Conservation (phyloP, 345 rosid genomes). For the Lepidium didymum region DNA sequence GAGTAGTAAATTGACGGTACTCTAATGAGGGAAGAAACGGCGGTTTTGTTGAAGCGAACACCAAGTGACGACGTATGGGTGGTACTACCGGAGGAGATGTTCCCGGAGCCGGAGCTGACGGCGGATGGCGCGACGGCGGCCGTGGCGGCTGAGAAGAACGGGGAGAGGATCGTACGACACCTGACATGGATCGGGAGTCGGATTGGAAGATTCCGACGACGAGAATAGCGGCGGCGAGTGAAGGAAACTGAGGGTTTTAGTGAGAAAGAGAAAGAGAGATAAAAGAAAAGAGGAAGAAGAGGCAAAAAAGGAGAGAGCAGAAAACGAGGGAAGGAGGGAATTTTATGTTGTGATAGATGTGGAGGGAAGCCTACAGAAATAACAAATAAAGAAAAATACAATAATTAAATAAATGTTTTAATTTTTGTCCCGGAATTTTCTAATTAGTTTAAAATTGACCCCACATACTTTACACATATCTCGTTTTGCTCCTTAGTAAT, state of each 20-base stretch:
- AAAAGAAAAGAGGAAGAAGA: neutral
- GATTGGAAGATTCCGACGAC: conserved; percentile 44
- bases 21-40: conserved; percentile 60
- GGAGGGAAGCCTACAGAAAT: conserved; percentile 52
- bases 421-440: conserved; percentile 10
- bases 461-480: conserved; percentile 9
- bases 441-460: conserved; percentile 14
- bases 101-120: conserved; percentile 25
- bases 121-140: conserved; percentile 29
- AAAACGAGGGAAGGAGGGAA: conserved; percentile 77
- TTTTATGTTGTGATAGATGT: conserved; percentile 58
- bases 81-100: conserved; percentile 51
- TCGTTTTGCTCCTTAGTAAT: neutral
- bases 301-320: conserved; percentile 30
- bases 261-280: conserved; percentile 4
- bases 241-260: conserved; percentile 14
- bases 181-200: conserved; percentile 40
- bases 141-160: conserved; percentile 33
- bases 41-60: conserved; percentile 67
- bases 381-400: neutral
- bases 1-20: conserved; percentile 57
- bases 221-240: neutral
- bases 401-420: neutral
- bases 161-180: conserved; percentile 42
- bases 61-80: conserved; percentile 62